Base-by-base conservation (phyloP, 1,284 basidiomycete species). In the Mixia osmundae region DNA sequence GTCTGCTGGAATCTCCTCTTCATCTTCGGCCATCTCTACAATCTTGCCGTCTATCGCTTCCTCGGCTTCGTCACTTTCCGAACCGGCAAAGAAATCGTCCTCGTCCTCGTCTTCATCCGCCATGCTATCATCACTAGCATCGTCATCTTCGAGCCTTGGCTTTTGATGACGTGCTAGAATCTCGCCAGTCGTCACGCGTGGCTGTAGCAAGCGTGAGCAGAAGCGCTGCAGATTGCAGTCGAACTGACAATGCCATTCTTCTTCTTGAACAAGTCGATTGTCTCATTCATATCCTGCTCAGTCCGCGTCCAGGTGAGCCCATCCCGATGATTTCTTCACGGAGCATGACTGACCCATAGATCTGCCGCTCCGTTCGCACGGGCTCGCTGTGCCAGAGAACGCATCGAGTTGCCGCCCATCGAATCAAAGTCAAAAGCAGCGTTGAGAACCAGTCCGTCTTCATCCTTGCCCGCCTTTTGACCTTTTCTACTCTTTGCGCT, bases 141-240 rank as follows among this genome's bases (percentile, higher is more conserved):
- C 52, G 24, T 52, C 50, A 9, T 57, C 55, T 21, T 43, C 49
- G 2, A 45, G 50, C 25, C 53, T 50, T 22, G 50, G 50, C 19
- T 51, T 45, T 36, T 53, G 60, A 40, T 70, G 54, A 59, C 76
- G 76, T 31, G 71, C 71, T 49, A 87, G 83, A 46, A 89, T 91
- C 51, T 91, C 80, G 57, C 91, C 79, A 8, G 94, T 73, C 30
- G 76, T 80, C 33, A 91, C 68, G 11, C 75, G 71, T 50, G 68
- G 63, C 74, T 79, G 43, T n/a, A 36, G 15, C 22, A 14, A 14
- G 37, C 24, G 19, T 38, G 28, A 23, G 3, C 16, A 11, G 25
- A 15, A 8, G 36, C 25, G 11, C 7, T 12, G 7, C 5, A 35
- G 35, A 44, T 45, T 16, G 21, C n/a, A n/a, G n/a, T n/a, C n/a